phyloP scores from a whole-genome alignment of 345 rosid species.

The Combretum micranthum region DNA sequence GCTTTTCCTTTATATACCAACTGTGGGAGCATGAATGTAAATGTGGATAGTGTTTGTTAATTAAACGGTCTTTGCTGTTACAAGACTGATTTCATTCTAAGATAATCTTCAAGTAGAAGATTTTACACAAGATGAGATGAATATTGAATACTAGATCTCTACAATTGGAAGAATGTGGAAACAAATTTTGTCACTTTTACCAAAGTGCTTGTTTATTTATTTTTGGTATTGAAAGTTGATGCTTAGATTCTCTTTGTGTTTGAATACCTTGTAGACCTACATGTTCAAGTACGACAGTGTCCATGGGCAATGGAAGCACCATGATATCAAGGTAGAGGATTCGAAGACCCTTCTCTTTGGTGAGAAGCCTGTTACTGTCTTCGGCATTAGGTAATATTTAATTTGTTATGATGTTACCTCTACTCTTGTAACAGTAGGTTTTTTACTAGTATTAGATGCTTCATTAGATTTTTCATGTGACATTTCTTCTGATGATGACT shows the following conservation, averaged over 20 bases:
- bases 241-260: background rate
- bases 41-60: too few species aligned
- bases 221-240: background rate
- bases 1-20: too few species aligned
- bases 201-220: background rate
- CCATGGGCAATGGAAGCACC: slow-evolving; percentile 62
- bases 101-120: too few species aligned
- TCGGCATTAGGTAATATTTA: slow-evolving; percentile 34
- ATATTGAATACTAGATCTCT: too few species aligned
- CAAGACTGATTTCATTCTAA: too few species aligned
- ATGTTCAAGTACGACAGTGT: slow-evolving; percentile 69
- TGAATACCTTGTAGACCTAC: slow-evolving; percentile 23
- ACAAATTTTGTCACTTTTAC: background rate
- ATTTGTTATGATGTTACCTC: too few species aligned
- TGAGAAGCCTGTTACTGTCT: slow-evolving; percentile 45
- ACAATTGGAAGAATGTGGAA: too few species aligned
- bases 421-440: background rate
- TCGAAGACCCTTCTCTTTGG: slow-evolving; percentile 59
- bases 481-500: background rate
- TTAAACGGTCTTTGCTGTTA: too few species aligned
- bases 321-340: slow-evolving; percentile 50
- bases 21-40: too few species aligned
- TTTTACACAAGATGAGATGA: too few species aligned
- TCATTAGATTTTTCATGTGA: background rate
- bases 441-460: background rate